Evolutionary conservation across 768 basidiomycete genomes (phyloP).

Genomic region (Baorangia bicolor): DNA sequence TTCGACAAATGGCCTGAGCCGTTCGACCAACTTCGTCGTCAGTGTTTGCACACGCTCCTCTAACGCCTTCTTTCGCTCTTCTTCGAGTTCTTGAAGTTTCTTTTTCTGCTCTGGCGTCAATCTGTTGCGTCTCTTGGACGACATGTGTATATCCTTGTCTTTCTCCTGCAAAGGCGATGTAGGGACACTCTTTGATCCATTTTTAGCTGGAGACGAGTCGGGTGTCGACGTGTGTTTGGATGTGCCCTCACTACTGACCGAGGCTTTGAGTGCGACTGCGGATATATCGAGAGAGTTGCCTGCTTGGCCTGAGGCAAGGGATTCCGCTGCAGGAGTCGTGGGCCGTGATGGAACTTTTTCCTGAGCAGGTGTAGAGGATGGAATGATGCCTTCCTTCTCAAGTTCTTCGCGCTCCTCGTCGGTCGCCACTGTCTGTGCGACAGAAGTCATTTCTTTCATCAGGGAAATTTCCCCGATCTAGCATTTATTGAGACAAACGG

Average conservation of each 20-base stretch:
- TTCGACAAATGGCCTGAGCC: conserved; percentile 87
- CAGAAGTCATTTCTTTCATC: conserved; percentile 89
- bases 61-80: conserved; percentile 76
- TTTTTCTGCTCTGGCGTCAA: conserved; percentile 81
- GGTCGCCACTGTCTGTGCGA: conserved; percentile 83
- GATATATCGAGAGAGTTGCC: conserved; percentile 13
- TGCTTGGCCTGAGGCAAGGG: conserved; percentile 6
- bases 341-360: conserved; percentile 17
- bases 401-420: conserved; percentile 92
- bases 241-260: conserved; percentile 18
- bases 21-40: conserved; percentile 76
- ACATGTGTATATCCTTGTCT: conserved; percentile 38
- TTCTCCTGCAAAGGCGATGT: conserved; percentile 31
- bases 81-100: conserved; percentile 80
- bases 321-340: conserved; percentile 14
- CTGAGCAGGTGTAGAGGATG: conserved; percentile 17
- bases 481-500: not conserved
- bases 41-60: conserved; percentile 74
- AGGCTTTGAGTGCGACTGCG: conserved; percentile 16
- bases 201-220: conserved; percentile 19
- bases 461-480: conserved; percentile 97
- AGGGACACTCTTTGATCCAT: conserved; percentile 24
- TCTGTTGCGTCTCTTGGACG: conserved; percentile 42
- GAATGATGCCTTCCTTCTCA: conserved; percentile 60
- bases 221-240: conserved; percentile 15